These are phyloP conservation scores for Grosmannia clavigera DNA, from an alignment of 2,329 filamentous ascomycete species.

Conservation along the genomic window DNA sequence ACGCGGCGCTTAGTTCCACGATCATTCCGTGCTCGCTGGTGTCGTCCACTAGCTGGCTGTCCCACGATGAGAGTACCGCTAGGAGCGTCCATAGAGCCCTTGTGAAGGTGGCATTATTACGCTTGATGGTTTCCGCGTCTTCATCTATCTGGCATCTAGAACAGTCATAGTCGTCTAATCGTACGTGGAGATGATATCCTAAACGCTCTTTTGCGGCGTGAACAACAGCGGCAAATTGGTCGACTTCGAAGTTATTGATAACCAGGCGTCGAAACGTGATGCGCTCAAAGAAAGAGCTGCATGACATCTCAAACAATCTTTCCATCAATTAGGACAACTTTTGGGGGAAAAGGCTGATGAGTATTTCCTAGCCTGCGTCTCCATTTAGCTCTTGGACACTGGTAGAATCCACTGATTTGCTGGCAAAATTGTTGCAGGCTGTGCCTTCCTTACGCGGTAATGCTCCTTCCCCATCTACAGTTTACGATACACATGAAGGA, in stretches of 20 bases:
- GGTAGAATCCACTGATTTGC: no score
- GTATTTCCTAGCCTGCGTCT: no score
- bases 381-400: no score
- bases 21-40: not conserved
- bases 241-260: not conserved
- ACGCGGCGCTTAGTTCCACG: not conserved
- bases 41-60: not conserved
- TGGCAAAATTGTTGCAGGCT: no score
- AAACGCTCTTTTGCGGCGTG: not conserved
- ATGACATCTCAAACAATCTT: no score
- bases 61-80: not conserved
- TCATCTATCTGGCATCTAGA: not conserved
- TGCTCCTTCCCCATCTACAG: no score
- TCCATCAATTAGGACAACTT: no score
- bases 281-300: constrained; percentile 4
- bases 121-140: not conserved
- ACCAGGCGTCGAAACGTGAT: not conserved
- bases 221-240: not conserved
- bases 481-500: no score
- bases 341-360: no score
- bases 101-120: not conserved
- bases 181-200: not conserved
- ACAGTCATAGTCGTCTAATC: not conserved
- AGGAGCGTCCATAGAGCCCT: not conserved
- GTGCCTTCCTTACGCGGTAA: no score